phyloP scores from a whole-genome alignment of 306 rosid genomes.

The Cotoneaster glaucophyllus region DNA sequence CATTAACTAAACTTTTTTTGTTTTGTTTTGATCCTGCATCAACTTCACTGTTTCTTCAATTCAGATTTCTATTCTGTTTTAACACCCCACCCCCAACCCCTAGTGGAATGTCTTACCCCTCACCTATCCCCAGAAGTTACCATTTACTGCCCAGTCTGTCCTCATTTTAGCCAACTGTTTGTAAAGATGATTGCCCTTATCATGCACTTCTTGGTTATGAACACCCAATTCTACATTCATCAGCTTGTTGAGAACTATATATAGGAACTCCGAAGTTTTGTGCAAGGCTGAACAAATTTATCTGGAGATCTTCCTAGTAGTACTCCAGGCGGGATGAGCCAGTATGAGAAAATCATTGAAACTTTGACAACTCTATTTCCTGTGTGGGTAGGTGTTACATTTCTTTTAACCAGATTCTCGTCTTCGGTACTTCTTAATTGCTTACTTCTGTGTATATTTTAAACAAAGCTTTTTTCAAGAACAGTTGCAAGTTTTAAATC shows the following conservation, averaged over 20 bases:
- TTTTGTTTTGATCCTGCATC: too few species aligned
- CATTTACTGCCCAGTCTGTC: neutral
- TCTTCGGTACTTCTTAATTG: neutral
- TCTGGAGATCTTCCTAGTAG: constrained; percentile 58
- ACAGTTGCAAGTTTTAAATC: constrained; percentile 16
- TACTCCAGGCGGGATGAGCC: constrained; percentile 33
- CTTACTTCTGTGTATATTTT: constrained; percentile 4
- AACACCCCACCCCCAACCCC: neutral
- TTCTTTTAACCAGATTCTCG: neutral
- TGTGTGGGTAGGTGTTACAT: constrained; percentile 58
- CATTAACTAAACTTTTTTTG: too few species aligned
- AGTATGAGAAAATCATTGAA: constrained; percentile 67
- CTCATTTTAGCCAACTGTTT: neutral
- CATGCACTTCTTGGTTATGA: neutral
- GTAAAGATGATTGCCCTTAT: neutral
- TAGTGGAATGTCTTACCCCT: neutral
- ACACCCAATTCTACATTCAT: neutral
- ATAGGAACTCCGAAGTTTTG: constrained; percentile 46
- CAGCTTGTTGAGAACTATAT: constrained; percentile 14
- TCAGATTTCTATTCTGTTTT: neutral
- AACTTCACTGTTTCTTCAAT: neutral
- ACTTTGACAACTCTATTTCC: constrained; percentile 89
- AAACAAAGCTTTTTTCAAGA: constrained; percentile 13
- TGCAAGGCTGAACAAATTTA: constrained; percentile 48
- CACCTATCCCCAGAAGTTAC: neutral